phyloP scores from a whole-genome alignment of 2,329 filamentous ascomycete species.

The Uncinocarpus reesii region DNA sequence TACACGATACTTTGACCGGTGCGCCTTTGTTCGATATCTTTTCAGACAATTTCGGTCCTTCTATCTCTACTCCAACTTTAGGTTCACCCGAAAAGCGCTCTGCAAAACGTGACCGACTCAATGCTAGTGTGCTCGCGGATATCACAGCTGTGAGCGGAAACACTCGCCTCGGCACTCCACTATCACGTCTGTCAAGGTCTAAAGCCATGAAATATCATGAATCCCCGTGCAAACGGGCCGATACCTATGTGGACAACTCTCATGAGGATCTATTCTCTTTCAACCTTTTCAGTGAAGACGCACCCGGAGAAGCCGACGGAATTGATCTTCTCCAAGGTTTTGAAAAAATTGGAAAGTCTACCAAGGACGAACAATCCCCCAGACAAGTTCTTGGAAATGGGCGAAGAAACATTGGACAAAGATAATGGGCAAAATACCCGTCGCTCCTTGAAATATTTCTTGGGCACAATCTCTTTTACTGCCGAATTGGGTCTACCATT shows the following conservation, averaged over 20 bases:
- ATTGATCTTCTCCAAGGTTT: constrained; percentile 41
- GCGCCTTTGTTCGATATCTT: constrained; percentile 47
- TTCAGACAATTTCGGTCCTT: constrained; percentile 32
- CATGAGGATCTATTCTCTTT: constrained; percentile 41
- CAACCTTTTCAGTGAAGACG: constrained; percentile 37
- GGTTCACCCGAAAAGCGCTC: constrained; percentile 49
- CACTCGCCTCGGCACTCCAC: constrained; percentile 26
- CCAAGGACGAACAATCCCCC: constrained; percentile 26
- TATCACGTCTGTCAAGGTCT: constrained; percentile 28
- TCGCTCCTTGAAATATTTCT: neutral
- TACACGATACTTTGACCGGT: constrained; percentile 21
- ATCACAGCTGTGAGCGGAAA: constrained; percentile 33
- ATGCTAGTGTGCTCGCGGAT: constrained; percentile 41
- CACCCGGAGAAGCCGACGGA: constrained; percentile 35
- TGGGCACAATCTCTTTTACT: neutral
- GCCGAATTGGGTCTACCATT: neutral
- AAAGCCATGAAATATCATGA: constrained; percentile 30
- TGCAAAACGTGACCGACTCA: constrained; percentile 42
- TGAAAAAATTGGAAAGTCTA: constrained; percentile 37
- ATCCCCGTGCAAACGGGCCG: constrained; percentile 31
- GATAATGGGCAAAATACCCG: neutral
- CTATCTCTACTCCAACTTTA: constrained; percentile 31
- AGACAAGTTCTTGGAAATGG: constrained; percentile 21
- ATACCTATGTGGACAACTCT: constrained; percentile 28
- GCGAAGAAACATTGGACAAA: neutral